A percentile compares a stretch with the other conserved stretches of the same genome.
Evolutionary conservation across 805 yeast genomes (phyloP).

Genomic region (Wickerhamiella sorbophila): DNA sequence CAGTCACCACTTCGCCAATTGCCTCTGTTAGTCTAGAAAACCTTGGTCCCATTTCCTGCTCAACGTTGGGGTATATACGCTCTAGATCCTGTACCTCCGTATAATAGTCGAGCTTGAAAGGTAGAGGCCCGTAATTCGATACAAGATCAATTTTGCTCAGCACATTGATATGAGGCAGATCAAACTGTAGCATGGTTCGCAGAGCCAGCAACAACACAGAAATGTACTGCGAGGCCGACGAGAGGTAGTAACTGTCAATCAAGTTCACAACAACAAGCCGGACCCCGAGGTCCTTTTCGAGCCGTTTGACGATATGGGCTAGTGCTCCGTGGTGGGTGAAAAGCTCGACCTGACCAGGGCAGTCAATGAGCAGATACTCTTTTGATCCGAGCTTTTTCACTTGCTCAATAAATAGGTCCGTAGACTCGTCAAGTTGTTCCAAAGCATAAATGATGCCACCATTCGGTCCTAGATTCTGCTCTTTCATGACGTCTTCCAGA

Average conservation of each 20-base stretch:
- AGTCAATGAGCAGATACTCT: constrained; percentile 61
- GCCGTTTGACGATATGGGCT: constrained; percentile 44
- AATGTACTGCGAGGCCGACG: constrained; percentile 79
- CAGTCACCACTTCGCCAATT: constrained; percentile 72
- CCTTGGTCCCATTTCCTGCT: constrained; percentile 47
- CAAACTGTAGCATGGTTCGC: constrained; percentile 85
- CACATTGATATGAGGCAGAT: constrained; percentile 85
- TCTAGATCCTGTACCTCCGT: constrained; percentile 82
- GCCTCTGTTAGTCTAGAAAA: constrained; percentile 57
- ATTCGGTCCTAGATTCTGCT: constrained; percentile 61
- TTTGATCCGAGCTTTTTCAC: constrained; percentile 41
- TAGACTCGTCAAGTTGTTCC: constrained; percentile 44
- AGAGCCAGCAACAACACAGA: constrained; percentile 67
- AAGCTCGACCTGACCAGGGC: constrained; percentile 89
- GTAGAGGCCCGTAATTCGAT: constrained; percentile 56
- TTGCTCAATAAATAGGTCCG: constrained; percentile 44
- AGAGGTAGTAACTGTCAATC: constrained; percentile 67
- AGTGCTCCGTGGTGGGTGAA: constrained; percentile 81
- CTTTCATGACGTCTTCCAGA: constrained; percentile 64
- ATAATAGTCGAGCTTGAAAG: constrained; percentile 72
- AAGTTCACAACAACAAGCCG: constrained; percentile 63
- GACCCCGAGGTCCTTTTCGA: constrained; percentile 51
- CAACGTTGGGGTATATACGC: constrained; percentile 51
- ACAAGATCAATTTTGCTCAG: constrained; percentile 80
- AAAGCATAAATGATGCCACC: constrained; percentile 87